Base-by-base conservation (phyloP, 2,329 filamentous ascomycete species). In the Clonostachys rhizophaga region DNA sequence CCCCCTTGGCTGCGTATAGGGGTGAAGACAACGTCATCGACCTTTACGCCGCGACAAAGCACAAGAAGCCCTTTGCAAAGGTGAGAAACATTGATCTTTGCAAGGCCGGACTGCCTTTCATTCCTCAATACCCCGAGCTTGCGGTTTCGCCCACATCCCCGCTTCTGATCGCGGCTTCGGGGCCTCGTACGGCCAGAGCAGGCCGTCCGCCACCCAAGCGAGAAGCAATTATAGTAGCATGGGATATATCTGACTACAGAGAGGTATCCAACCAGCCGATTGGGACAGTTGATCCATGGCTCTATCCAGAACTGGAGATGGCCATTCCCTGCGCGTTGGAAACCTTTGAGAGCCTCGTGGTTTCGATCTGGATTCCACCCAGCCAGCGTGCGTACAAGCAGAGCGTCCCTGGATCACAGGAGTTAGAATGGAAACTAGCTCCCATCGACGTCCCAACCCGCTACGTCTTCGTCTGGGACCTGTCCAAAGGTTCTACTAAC, bases 321-420 rank as follows among this genome's bases (percentile, higher is more conserved):
- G 67, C 68, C 4, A 58, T 71, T 2, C 67, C 68, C 2, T 60
- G 56, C 11, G 60, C 63, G n/a, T 57, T 71, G 3, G 58, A 58
- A 3, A 64, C 66, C 0, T 68, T 69, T 48, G 68, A 66, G 16
- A 65, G 61, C 47, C 56, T 64, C 1, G 63, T 65, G 6, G 63
- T 69, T 1, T 70, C 67, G 8, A 65, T 70, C 20, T 71, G 68
- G 68, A 66, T 69, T 40, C 65, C 66, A 0, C 20, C 40, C n/a
- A 56, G 58, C 10, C 52, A 60, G 5, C 54, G 55, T 4, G 24
- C 24, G 24, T 55, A 55, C 4, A 59, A 59, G 2, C 51, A 50
- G 1, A 34, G 44, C 3, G 24, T 30, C 8, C 24, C 24, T 8
- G 24, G 24, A 30, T 30, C 24, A 30, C 24, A 30, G 8, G 24